Conservation (phyloP, 257 asterid species). For the Linaria vulgaris region DNA sequence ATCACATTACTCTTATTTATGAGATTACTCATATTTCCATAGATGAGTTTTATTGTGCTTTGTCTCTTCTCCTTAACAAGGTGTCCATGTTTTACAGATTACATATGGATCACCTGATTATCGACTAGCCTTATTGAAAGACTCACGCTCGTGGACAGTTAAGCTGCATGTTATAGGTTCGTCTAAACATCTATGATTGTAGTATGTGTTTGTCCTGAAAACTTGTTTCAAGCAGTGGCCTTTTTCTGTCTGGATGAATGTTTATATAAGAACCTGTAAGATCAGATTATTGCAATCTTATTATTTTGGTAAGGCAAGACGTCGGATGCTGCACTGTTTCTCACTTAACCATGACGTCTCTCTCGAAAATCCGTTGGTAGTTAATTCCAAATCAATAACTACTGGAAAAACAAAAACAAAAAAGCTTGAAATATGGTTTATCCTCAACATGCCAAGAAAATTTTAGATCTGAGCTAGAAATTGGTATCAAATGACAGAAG, state of each 20-base stretch:
- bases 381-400: neutral
- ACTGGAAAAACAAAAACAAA: neutral
- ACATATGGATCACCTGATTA: constrained; percentile 75
- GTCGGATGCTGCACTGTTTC: neutral
- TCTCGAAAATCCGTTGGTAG: constrained; percentile 3
- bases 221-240: constrained; percentile 10
- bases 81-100: constrained; percentile 43
- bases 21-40: constrained; percentile 4
- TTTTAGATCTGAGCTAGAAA: neutral
- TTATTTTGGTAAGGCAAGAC: constrained; percentile 17
- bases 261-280: neutral
- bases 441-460: neutral
- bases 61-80: constrained; percentile 16
- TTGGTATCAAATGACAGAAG: neutral
- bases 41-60: constrained; percentile 21
- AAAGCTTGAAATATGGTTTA: neutral
- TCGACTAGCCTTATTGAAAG: constrained; percentile 56
- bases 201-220: constrained; percentile 9
- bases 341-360: neutral
- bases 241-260: constrained; percentile 3
- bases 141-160: constrained; percentile 49
- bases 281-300: neutral
- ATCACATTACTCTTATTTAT: constrained; percentile 19
- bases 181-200: constrained; percentile 22
- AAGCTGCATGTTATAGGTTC: constrained; percentile 71